Conservation (phyloP, 371 early-diverging fungal genomes). For the Batkoa obscura region DNA sequence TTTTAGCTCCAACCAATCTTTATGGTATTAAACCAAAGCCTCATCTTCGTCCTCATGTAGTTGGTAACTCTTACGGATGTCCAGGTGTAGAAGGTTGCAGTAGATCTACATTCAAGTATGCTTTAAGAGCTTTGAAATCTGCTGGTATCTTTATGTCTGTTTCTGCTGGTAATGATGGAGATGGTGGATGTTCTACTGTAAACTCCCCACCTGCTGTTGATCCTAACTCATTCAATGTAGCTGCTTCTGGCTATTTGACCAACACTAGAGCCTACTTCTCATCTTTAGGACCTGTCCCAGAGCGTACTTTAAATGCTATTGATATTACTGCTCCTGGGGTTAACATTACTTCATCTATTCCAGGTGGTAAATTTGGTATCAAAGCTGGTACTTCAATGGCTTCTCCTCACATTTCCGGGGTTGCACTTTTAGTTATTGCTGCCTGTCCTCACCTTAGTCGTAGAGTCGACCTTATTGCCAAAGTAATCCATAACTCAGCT, state of each 20-base stretch:
- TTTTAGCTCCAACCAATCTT: background rate
- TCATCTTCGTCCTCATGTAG: background rate
- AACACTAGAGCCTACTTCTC: background rate
- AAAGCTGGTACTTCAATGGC: background rate
- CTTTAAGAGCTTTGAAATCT: background rate
- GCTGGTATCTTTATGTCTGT: background rate
- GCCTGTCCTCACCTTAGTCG: background rate
- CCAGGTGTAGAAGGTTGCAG: background rate
- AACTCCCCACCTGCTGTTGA: background rate
- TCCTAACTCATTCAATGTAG: background rate
- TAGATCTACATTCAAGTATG: background rate
- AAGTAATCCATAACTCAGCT: background rate
- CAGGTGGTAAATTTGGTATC: background rate
- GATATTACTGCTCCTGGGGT: constrained; percentile 16
- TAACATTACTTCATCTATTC: constrained; percentile 14
- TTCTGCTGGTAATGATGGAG: background rate
- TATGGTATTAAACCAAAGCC: background rate
- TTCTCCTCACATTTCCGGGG: background rate
- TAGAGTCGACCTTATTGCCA: background rate
- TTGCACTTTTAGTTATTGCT: constrained; percentile 12
- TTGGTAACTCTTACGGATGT: background rate
- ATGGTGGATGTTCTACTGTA: background rate
- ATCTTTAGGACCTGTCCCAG: background rate
- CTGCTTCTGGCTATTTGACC: background rate
- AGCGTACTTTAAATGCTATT: constrained; percentile 49